Base-by-base conservation (phyloP, 2,329 filamentous ascomycete genomes). In the Cordyceps javanica region DNA sequence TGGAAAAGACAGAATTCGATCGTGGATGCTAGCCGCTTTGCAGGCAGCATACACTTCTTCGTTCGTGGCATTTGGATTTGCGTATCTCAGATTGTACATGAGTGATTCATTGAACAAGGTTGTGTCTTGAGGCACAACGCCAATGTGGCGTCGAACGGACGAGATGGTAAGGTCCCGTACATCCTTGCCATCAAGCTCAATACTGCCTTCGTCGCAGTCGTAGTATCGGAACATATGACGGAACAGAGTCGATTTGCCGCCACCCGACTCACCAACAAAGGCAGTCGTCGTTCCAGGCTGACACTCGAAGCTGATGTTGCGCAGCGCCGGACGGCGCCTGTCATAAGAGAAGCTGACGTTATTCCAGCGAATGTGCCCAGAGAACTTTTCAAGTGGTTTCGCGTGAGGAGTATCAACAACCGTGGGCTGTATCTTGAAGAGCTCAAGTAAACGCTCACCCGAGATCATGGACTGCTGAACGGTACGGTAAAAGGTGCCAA, bases 391-490 rank as follows among this genome's bases (percentile, higher is more conserved):
- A 60, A 97, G 73, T 0, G 81, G 75, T 48, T 76, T 72, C 1
- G 88, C 90, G 55, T 80, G 77, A 0, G 87, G 84, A 16, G 80
- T 80, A 70, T 99, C 94, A 8, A 93, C 80, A 28, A 99, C 93
- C 0, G 91, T 96, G 0, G 94, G 93, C 65, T 91, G 86, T 67
- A 97, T 94, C 72, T 96, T 96, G 82, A 99, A 97, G 19, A 99
- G 78, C 72, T 97, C 94, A 56, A 99, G 76, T 70, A 99, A 87
- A 19, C 94, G 87, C 77, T 99, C 94, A 5, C 93, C 92, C 59
- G 95, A 97, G 68, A 99, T 97, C 88, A 99, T 90, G 55, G 93
- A 90, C 65, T 92, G 94, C 73, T 97, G 94, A 6, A 97, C 93
- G 61, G 91, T 94, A 52, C 93, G 84, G 72, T 97, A 99, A 70